Conservation (phyloP, 1,139 yeast genomes). For the Hemisphaericaspora subhashii region DNA sequence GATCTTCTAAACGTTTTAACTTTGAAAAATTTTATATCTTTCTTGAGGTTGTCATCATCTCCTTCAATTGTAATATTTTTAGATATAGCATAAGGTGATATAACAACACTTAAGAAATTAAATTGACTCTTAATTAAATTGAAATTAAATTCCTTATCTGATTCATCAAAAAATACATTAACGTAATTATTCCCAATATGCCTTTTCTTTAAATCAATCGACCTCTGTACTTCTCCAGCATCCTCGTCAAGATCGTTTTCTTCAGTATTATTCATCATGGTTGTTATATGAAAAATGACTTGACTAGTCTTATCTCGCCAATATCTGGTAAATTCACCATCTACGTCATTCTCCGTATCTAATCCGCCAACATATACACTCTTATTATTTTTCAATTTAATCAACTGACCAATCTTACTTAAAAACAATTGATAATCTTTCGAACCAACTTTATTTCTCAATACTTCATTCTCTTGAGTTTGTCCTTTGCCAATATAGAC, state of each 20-base stretch:
- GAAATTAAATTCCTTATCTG: conserved; percentile 64
- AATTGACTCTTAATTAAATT: conserved; percentile 76
- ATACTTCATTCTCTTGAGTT: conserved; percentile 58
- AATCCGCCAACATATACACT: conserved; percentile 76
- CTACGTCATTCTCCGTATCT: conserved; percentile 65
- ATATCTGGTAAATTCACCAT: conserved; percentile 74
- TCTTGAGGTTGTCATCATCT: conserved; percentile 8
- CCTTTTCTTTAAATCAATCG: conserved; percentile 60
- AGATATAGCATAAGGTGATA: conserved; percentile 56
- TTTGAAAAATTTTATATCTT: conserved; percentile 38
- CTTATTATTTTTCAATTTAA: conserved; percentile 54
- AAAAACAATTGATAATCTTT: conserved; percentile 59
- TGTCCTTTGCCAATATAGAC: conserved; percentile 74
- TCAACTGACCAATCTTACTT: conserved; percentile 55
- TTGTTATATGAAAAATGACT: conserved; percentile 73
- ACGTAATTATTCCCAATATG: conserved; percentile 88
- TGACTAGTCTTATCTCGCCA: conserved; percentile 76
- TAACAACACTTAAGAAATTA: conserved; percentile 77
- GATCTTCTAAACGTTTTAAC: conserved; percentile 64
- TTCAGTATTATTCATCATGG: conserved; percentile 61
- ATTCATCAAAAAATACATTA: conserved; percentile 77
- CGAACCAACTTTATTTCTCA: conserved; percentile 68
- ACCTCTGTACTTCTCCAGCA: conserved; percentile 9
- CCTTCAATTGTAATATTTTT: conserved; percentile 8
- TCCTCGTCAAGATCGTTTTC: conserved; percentile 26